Base-by-base conservation (phyloP, 2,329 filamentous ascomycete genomes). In the Colletotrichum australisinense region DNA sequence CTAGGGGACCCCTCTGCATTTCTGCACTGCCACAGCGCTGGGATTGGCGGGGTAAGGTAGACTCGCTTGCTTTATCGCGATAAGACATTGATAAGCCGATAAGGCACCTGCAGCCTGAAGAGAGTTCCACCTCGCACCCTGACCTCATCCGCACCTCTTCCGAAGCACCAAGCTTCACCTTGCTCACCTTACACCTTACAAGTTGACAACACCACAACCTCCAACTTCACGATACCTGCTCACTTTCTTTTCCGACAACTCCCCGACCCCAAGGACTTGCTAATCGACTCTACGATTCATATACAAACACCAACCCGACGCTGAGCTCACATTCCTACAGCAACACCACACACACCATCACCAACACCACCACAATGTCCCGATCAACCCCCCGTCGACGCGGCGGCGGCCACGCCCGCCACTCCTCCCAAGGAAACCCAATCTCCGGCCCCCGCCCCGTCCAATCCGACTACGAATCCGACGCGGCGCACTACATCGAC, bases 401-500 rank as follows among this genome's bases (percentile, higher is more conserved):
- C 78, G 63, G 57, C 16, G 63, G 57, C 12, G 63, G 74, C 69
- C 85, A 86, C 78, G 82, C 78, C 74, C 82, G 84, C 64, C 84
- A 87, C 64, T 79, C 82, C 11, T 84, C 82, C 9, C 83, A 82
- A 19, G 83, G 82, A 67, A 79, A 81, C 5, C 38, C 38, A 42
- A 42, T 19, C 16, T 19, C 38, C 14, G 83, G 82, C 59, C 72
- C 72, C 14, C 72, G 72, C 12, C 72, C 69, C 7, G 69, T 74
- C 24, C 79, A 83, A 32, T 89, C 88, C 59, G 91, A 93, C 82
- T 93, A 93, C 83, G 91, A 93, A 78, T 93, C 91, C 74, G 92
- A 93, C 80, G 88, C 87, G 24, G 86, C 86, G 38, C 82, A 85
- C 76, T 88, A 90, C 79, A 78, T 83, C 77, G 83, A 84, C 62